Conservation (phyloP, 108 stramenopile genomes). For the Mayamaea pseudoterrestris region DNA sequence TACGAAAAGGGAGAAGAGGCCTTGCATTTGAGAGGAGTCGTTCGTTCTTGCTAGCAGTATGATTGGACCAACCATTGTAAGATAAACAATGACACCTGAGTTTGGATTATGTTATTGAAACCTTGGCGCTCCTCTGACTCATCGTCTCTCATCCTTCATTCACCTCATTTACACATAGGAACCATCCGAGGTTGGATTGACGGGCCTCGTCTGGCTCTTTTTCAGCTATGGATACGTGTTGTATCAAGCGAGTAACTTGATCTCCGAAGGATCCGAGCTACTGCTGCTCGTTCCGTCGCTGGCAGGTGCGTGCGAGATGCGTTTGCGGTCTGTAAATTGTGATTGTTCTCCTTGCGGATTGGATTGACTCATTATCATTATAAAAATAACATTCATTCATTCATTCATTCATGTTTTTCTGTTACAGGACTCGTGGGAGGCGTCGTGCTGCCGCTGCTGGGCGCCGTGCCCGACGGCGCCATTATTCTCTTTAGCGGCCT, state of each 20-base stretch:
- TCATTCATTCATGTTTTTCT: conserved; percentile 2
- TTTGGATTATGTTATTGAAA: conserved; percentile 1
- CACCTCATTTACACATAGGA: conserved; percentile 10
- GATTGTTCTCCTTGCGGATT: too few species aligned
- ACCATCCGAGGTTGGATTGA: conserved; percentile 36
- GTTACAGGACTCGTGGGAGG: conserved; percentile 82
- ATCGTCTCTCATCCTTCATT: conserved; percentile 2
- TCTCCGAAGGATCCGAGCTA: conserved; percentile 94
- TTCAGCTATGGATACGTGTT: conserved; percentile 89
- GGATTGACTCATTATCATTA: too few species aligned
- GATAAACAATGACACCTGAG: neutral
- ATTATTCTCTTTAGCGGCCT: conserved; percentile 93
- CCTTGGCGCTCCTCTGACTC: neutral
- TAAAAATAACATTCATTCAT: neutral
- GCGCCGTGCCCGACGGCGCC: conserved; percentile 95
- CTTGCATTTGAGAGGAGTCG: too few species aligned
- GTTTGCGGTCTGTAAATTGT: too few species aligned
- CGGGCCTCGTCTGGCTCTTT: conserved; percentile 78
- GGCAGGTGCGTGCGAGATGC: too few species aligned
- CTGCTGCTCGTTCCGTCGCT: conserved; percentile 83
- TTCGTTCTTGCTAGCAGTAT: too few species aligned
- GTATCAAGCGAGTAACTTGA: conserved; percentile 79
- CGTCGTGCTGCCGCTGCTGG: conserved; percentile 91
- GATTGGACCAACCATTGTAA: conserved; percentile 23
- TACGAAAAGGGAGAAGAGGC: too few species aligned